phyloP scores from a whole-genome alignment of 257 asterid species.

The Asclepias syriaca region DNA sequence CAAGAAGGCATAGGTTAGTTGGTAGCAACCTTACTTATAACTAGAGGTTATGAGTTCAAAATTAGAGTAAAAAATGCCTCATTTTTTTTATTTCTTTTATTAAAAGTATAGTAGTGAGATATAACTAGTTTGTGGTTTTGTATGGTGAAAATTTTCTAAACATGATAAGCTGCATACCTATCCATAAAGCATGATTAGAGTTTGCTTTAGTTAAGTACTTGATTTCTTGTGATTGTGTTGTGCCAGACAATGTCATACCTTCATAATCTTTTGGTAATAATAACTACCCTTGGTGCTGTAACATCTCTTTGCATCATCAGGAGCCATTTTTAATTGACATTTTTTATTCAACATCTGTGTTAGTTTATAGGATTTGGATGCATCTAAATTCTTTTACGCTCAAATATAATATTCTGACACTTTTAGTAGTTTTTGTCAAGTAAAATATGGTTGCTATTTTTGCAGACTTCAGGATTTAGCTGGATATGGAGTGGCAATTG shows the following conservation, averaged over 20 bases:
- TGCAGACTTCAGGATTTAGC: conserved; percentile 94
- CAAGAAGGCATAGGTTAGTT: too few species aligned
- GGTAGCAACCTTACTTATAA: too few species aligned
- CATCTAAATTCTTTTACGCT: not conserved
- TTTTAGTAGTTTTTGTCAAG: not conserved
- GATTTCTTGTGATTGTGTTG: not conserved
- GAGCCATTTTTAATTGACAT: not conserved
- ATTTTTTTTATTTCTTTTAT: too few species aligned
- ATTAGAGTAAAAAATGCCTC: too few species aligned
- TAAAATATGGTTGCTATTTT: conserved; percentile 4
- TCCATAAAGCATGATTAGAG: not conserved
- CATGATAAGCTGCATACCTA: not conserved
- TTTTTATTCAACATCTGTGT: not conserved
- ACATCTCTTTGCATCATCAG: not conserved
- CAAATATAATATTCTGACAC: not conserved
- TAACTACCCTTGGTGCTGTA: not conserved
- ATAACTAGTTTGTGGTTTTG: not conserved
- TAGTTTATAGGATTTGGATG: not conserved
- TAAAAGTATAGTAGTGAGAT: not conserved
- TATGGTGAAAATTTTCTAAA: not conserved
- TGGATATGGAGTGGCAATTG: conserved; percentile 87
- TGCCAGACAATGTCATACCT: not conserved
- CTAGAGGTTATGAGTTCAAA: too few species aligned
- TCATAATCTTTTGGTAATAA: not conserved
- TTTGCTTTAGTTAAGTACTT: not conserved